A percentile compares a stretch with the other conserved stretches of the same genome.
These are phyloP conservation scores for Paramyrothecium sp. DNA, from an alignment of 2,329 filamentous ascomycete genomes.

Conservation along the genomic window DNA sequence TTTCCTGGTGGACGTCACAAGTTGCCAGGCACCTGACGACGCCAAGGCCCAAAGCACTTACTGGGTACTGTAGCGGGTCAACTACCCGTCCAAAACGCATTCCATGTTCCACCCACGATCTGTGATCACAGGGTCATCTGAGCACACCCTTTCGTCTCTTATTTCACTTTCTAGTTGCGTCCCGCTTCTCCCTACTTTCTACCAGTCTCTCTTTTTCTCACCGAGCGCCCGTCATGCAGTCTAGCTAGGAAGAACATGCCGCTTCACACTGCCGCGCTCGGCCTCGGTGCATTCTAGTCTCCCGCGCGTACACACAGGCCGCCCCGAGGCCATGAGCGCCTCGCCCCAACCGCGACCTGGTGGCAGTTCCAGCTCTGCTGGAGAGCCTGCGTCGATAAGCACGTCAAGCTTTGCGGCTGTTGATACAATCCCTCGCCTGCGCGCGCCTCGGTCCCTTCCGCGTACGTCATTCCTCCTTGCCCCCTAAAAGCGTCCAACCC, in stretches of 20 bases:
- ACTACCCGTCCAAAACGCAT: background rate
- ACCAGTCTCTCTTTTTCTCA: background rate
- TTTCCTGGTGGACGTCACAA: background rate
- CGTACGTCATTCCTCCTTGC: conserved; percentile 15
- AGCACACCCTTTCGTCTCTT: no score
- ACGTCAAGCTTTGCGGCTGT: conserved; percentile 11
- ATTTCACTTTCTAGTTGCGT: background rate
- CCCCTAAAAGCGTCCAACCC: background rate
- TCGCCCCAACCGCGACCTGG: conserved; percentile 10
- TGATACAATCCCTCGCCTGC: conserved; percentile 15
- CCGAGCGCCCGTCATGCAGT: background rate
- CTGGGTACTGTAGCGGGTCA: background rate
- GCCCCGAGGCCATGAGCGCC: conserved; percentile 8
- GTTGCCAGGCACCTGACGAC: background rate
- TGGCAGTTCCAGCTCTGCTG: conserved; percentile 9
- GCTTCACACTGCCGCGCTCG: background rate
- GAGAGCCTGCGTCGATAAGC: conserved; percentile 5
- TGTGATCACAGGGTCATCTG: background rate
- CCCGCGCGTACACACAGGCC: background rate
- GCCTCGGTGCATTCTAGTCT: background rate
- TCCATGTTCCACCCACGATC: background rate
- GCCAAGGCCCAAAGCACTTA: background rate
- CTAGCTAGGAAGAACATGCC: background rate
- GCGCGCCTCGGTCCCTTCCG: conserved; percentile 25
- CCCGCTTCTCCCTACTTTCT: background rate